A percentile compares a stretch with the other conserved stretches of the same genome.
Conservation (phyloP, 352 stramenopile species). For the Pythium vanterpoolii region DNA sequence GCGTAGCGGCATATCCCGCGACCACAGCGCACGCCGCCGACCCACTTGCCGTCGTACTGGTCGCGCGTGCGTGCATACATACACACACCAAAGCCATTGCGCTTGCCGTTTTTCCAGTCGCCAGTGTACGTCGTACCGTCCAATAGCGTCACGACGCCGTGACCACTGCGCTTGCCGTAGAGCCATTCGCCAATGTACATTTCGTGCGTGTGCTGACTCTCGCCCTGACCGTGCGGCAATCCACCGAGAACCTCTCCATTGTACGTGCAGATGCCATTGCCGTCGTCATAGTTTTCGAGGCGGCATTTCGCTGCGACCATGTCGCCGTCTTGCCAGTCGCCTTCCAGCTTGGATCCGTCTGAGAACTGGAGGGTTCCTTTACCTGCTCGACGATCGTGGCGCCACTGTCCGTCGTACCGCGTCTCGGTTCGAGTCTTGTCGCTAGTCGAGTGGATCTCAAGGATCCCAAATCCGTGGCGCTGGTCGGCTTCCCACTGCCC, state of each 20-base stretch:
- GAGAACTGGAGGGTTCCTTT: slow-evolving; percentile 58
- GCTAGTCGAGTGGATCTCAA: slow-evolving; percentile 21
- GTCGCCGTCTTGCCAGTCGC: slow-evolving; percentile 31
- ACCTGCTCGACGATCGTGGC: slow-evolving; percentile 47
- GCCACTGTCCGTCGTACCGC: slow-evolving; percentile 79
- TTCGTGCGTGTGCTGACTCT: slow-evolving; percentile 41
- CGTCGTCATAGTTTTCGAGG: slow-evolving; percentile 53
- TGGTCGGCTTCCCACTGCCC: slow-evolving; percentile 48
- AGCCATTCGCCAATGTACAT: slow-evolving; percentile 54
- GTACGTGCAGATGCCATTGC: slow-evolving; percentile 48
- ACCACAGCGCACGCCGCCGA: slow-evolving; percentile 66
- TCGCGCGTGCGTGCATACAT: slow-evolving; percentile 50
- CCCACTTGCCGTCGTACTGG: slow-evolving; percentile 85
- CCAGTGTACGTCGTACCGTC: slow-evolving; percentile 85
- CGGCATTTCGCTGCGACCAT: slow-evolving; percentile 17
- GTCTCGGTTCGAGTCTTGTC: slow-evolving; percentile 20
- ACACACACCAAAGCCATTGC: slow-evolving; percentile 80
- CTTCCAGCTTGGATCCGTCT: slow-evolving; percentile 43
- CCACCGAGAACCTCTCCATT: slow-evolving; percentile 34
- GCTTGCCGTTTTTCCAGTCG: slow-evolving; percentile 80
- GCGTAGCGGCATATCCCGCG: slow-evolving; percentile 54
- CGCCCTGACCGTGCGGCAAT: slow-evolving; percentile 55
- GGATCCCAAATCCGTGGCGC: slow-evolving; percentile 52
- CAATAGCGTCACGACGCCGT: slow-evolving; percentile 41
- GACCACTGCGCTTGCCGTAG: slow-evolving; percentile 42